Evolutionary conservation across 176 grass and related monocot species (phyloP), one percentile per base, ranked within the genome.

Genomic region (Phoenix dactylifera): DNA sequence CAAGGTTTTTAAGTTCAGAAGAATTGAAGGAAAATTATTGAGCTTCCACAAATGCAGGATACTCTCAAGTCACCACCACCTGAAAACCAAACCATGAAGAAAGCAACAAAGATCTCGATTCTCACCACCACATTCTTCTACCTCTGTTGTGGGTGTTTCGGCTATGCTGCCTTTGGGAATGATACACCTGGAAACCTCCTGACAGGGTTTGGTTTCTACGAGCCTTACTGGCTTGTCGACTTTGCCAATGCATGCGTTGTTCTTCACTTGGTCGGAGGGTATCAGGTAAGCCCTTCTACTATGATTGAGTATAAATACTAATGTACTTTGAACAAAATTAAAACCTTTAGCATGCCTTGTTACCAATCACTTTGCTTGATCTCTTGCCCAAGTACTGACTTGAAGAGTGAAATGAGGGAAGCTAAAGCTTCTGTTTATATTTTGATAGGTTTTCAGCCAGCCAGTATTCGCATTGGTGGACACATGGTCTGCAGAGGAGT

Each of bases 11-110:
- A 2, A 44, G 35, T 44, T 44, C 10, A 12, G 10, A 44, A 12
- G 35, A 44, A 44, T 12, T 44, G 35, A 44, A 44, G 35, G 35
- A 44, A 12, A 44, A 44, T 44, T 44, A 44, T 44, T 44, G 35
- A 44, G 35, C 35, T 44, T 44, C 35, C 35, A 44, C 35, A 44
- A 44, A 44, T 22, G 5, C 4, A 94, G 89, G 84, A 88, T 58
- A 94, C 89, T 1, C 68, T 88, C 3, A 88, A 85, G 65, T 81
- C 89, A 0, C 73, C 84, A 3, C 89, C 89, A 0, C 70, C 89
- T 0, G 89, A 94, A 74, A 94, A 87, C 62, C 79, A 85, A 65
- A 94, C 84, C 5, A 88, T 94, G 83, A 94, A 85, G 89, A 88
- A 74, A 68, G 79, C 84, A 3, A 81, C 84, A 0, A 71, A 66